Evolutionary conservation across 2,329 filamentous ascomycete species (phyloP).

Genomic region (Colletotrichum costaricense): DNA sequence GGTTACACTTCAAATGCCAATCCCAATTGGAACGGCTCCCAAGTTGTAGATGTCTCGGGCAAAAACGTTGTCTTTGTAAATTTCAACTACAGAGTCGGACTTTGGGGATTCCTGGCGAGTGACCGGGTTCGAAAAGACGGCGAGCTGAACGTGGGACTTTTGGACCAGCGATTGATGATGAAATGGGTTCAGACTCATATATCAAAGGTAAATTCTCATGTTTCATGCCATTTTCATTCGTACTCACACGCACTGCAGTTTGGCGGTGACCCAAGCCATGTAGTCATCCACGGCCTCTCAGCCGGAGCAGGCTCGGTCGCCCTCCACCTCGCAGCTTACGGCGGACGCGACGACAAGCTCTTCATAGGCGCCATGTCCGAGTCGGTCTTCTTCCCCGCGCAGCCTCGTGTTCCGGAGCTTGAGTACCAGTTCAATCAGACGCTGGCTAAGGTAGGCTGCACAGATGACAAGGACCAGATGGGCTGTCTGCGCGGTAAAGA

Average conservation of each 20-base stretch:
- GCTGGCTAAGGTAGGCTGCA: conserved; percentile 50
- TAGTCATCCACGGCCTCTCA: conserved; percentile 71
- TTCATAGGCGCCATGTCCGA: conserved; percentile 60
- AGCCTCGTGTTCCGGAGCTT: conserved; percentile 55
- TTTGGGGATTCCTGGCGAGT: conserved; percentile 72
- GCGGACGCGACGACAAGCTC: conserved; percentile 55
- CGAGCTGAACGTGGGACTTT: conserved; percentile 70
- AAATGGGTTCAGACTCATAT: conserved; percentile 73
- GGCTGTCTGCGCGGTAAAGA: conserved; percentile 54
- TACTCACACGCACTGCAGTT: conserved; percentile 50
- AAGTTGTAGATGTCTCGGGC: conserved; percentile 56
- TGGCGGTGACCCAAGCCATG: conserved; percentile 67
- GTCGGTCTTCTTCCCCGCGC: conserved; percentile 62
- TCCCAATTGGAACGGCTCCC: conserved; percentile 61
- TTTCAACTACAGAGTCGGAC: conserved; percentile 73
- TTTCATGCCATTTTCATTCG: neutral
- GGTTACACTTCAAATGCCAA: conserved; percentile 62
- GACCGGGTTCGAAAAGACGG: conserved; percentile 65
- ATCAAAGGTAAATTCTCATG: conserved; percentile 46
- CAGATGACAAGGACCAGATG: conserved; percentile 46
- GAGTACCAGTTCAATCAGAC: conserved; percentile 60
- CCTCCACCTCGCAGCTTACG: conserved; percentile 60
- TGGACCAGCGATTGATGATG: conserved; percentile 71
- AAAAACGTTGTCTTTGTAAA: conserved; percentile 65
- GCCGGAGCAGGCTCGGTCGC: conserved; percentile 70